Base-by-base conservation (phyloP, 2,329 filamentous ascomycete species). In the Diaporthe vexans region DNA sequence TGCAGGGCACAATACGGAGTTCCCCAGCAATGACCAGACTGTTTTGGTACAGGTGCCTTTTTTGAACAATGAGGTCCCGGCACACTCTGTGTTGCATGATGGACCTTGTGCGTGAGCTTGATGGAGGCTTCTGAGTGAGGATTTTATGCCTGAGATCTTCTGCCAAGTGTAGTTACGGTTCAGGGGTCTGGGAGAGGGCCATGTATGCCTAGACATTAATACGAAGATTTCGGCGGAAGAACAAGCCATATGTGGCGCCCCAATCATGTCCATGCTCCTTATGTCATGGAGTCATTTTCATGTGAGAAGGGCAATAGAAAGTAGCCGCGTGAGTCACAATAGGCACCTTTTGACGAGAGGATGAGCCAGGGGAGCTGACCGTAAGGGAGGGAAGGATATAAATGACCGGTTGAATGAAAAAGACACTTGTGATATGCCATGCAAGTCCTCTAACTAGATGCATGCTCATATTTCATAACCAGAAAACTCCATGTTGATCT, bases 1-100 rank as follows among this genome's bases (percentile, higher is more conserved):
- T 11, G 76, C 76, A 10, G 81, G 81, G 0, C 81, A 83, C 58
- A 80, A 76, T 54, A 82, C 81, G 57, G 81, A 83, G 75, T 83
- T 83, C 63, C 81, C 81, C 26, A 79, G 80, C 68, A 77, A 82
- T 59, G 80, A 81, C 75, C 78, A 79, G 35, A 82, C 81, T 8
- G 76, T 82, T 17, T 73, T 82, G 51, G 77, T 82, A 35, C 81
- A 83, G 75, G 73, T 81, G 8, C 80, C 80, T 17, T 83, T 81
- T 72, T 76, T 43, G 46, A 76, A 74, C 10, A 73, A 81, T 63
- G 59, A 69, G 61, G 74, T 76, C 1, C 81, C 81, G 8, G 76
- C 78, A 35, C 78, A 82, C 68, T 77, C 70, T 4, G 77, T 83
- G 10, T 65, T 83, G n/a, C 68, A 82, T 24, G 79, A 82, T 19